Evolutionary conservation across 345 rosid species (phyloP).

Genomic region (Linum tenue): DNA sequence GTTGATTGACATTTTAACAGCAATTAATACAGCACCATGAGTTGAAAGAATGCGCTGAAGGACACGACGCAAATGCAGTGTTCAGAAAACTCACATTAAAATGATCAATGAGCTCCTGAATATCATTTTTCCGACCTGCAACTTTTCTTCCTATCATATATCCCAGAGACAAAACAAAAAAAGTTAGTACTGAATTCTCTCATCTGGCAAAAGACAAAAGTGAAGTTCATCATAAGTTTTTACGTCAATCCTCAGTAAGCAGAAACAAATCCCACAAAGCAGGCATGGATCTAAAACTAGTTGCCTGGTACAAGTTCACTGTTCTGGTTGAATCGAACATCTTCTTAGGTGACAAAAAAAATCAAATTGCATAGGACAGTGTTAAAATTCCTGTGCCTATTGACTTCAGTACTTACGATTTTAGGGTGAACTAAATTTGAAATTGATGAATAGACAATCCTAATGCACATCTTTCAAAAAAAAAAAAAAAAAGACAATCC

Average conservation of each 20-base stretch:
- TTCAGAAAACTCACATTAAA: conserved; percentile 58
- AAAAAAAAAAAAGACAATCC: no score
- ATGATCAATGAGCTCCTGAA: conserved; percentile 79
- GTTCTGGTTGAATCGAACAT: neutral
- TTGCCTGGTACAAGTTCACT: neutral
- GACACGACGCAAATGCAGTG: no score
- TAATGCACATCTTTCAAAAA: no score
- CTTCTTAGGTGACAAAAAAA: neutral
- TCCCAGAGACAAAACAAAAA: conserved; percentile 13
- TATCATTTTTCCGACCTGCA: conserved; percentile 61
- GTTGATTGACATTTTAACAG: neutral
- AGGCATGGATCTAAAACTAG: neutral
- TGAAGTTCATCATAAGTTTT: neutral
- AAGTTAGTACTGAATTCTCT: neutral
- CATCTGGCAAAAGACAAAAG: neutral
- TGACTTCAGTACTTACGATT: no score
- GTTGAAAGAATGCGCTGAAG: no score
- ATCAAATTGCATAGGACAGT: neutral
- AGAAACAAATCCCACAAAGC: neutral
- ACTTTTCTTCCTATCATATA: conserved; percentile 65
- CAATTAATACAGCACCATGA: neutral
- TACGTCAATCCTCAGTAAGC: neutral
- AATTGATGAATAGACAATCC: no score
- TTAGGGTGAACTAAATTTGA: no score
- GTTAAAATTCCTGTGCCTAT: neutral